Evolutionary conservation across 2,329 filamentous ascomycete species (phyloP), one percentile per base, ranked within the genome.

Genomic region (Fusarium albosuccineum): DNA sequence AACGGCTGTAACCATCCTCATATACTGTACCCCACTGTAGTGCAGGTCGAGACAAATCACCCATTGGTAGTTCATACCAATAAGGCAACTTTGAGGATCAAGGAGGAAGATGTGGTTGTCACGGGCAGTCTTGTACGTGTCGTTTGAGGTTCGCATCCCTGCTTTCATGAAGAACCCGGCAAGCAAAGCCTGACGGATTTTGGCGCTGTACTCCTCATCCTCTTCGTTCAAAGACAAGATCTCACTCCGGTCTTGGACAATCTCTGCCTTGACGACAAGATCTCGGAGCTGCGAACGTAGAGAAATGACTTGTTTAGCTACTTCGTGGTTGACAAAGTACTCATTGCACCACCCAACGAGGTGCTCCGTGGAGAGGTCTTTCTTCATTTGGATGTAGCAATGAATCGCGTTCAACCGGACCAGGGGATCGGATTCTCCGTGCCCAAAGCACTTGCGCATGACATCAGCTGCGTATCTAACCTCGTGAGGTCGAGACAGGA

Each of bases 21-120:
- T 97, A 79, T 97, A 98, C 81, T 98, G 95, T 81, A 96, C 94
- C 30, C 91, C 95, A 27, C 95, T 97, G 73, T 97, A 86, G 8
- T 97, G 92, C 27, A 97, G 82, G 53, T 88, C 90, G 75, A 97
- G 90, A 77, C 97, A 98, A 55, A 98, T 92, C 27, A 98, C 94
- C 85, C 96, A 96, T 80, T 97, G 94, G 1, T 93, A 91, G 57
- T 94, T 92, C 79, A 97, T 97, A 46, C 94, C 94, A 73, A 97
- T 97, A 14, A 98, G 83, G 9, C 94, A 92, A 11, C 92, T 95
- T 63, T 88, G 91, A 0, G 95, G 95, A 79, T 98, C 95, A 80
- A 99, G 86, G 78, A 96, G 97, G 1, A 98, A 94, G 0, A 93
- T 93, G 5, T 94, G 97, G 42, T 93, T 91, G 80, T 98, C 95